Percentiles rank a stretch among this genome's conserved stretches.
These are phyloP conservation scores for Boletellus emodensis DNA, from an alignment of 768 basidiomycete species.

Conservation along the genomic window DNA sequence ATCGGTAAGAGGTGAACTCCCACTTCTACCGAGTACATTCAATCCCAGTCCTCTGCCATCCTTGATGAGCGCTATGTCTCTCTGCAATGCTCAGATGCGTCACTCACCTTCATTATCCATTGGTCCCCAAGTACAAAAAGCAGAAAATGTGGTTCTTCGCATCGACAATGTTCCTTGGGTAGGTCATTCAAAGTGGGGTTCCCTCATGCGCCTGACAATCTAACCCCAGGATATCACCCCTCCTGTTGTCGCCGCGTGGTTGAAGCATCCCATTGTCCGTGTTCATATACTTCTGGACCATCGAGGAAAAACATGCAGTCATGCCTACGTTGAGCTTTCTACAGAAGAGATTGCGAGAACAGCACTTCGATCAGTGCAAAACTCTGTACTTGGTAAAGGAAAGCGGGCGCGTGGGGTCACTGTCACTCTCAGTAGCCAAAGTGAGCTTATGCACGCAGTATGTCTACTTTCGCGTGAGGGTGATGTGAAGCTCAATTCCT, in stretches of 20 bases:
- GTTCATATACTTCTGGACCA: conserved; percentile 78
- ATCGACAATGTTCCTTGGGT: conserved; percentile 93
- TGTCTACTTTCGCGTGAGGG: neutral
- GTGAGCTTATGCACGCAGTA: conserved; percentile 79
- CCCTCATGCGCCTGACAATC: conserved; percentile 3
- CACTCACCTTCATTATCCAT: conserved; percentile 12
- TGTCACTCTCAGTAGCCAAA: conserved; percentile 73
- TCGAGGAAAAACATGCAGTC: conserved; percentile 80
- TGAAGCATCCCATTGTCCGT: conserved; percentile 58
- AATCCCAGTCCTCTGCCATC: conserved; percentile 26
- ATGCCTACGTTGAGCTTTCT: conserved; percentile 76
- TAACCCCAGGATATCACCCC: conserved; percentile 74
- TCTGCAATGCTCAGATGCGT: conserved; percentile 22
- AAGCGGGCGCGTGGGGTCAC: conserved; percentile 80
- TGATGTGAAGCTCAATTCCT: neutral
- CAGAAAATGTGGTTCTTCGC: conserved; percentile 60
- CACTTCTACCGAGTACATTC: conserved; percentile 28
- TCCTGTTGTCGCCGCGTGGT: conserved; percentile 61
- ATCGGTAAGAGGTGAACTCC: conserved; percentile 22
- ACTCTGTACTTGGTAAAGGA: conserved; percentile 67
- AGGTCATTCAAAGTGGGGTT: conserved; percentile 21
- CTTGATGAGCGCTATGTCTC: conserved; percentile 31
- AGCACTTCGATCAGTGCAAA: conserved; percentile 53
- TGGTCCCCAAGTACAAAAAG: conserved; percentile 10
- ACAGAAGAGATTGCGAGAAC: conserved; percentile 59